Evolutionary conservation across 345 rosid genomes (phyloP).

Genomic region (Populus pruinosa): DNA sequence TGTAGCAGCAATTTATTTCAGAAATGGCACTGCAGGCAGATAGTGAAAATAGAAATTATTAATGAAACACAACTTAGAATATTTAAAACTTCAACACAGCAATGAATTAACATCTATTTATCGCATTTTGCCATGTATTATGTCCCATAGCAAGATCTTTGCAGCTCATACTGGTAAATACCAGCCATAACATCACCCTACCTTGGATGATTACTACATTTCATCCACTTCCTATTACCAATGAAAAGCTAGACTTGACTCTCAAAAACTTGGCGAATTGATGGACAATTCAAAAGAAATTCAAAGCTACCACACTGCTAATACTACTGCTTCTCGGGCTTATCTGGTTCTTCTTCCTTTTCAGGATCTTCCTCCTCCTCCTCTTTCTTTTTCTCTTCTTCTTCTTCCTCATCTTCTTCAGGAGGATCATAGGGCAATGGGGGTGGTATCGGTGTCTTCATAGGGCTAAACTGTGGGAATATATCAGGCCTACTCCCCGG

Average conservation of each 20-base stretch:
- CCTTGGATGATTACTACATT: slow-evolving; percentile 6
- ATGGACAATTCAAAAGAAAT: slow-evolving; percentile 19
- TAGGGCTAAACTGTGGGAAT: slow-evolving; percentile 70
- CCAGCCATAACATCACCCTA: slow-evolving; percentile 10
- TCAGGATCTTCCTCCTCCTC: slow-evolving; percentile 59
- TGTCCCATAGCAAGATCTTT: slow-evolving; percentile 12
- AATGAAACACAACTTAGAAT: neutral
- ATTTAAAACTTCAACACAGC: slow-evolving; percentile 9
- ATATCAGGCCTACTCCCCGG: slow-evolving; percentile 77
- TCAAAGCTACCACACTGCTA: slow-evolving; percentile 2
- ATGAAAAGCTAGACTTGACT: neutral
- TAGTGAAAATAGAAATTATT: neutral
- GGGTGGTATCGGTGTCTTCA: slow-evolving; percentile 76
- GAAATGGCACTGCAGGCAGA: neutral
- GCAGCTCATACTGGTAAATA: neutral
- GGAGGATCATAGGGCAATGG: slow-evolving; percentile 79
- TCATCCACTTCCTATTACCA: slow-evolving; percentile 12
- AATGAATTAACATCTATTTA: neutral
- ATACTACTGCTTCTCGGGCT: slow-evolving; percentile 34
- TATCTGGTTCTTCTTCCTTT: slow-evolving; percentile 38
- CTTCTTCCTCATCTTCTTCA: slow-evolving; percentile 69
- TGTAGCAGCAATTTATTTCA: neutral
- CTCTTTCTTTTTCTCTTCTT: slow-evolving; percentile 51
- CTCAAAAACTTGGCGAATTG: slow-evolving; percentile 2
- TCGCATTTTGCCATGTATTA: slow-evolving; percentile 6